Conservation (phyloP, 1,139 yeast species). For the Blastobotrys proliferans region DNA sequence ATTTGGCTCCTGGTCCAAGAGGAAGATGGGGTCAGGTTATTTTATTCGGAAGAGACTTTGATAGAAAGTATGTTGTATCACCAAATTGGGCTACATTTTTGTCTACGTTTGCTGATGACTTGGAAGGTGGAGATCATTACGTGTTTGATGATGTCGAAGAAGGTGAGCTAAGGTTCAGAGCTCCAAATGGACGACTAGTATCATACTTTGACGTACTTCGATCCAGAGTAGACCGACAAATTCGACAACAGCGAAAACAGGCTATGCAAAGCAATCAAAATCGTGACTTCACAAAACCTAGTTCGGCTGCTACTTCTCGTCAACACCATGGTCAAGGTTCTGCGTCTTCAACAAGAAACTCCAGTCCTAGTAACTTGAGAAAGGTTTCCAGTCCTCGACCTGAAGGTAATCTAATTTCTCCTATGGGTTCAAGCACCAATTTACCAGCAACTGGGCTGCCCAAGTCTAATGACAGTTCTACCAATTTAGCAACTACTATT, state of each 20-base stretch:
- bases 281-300: slow-evolving; percentile 12
- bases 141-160: slow-evolving; percentile 62
- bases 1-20: slow-evolving; percentile 73
- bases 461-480: slow-evolving; percentile 9
- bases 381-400: slow-evolving; percentile 6
- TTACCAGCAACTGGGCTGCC: slow-evolving; percentile 23
- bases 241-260: slow-evolving; percentile 22
- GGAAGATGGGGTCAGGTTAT: slow-evolving; percentile 85
- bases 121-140: slow-evolving; percentile 72
- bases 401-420: slow-evolving; percentile 18
- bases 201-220: slow-evolving; percentile 65
- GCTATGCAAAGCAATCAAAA: slow-evolving; percentile 12
- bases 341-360: slow-evolving; percentile 10
- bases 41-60: slow-evolving; percentile 85
- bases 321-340: slow-evolving; percentile 10
- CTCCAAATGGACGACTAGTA: slow-evolving; percentile 43
- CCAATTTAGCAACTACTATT: not conserved
- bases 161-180: slow-evolving; percentile 58
- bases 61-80: slow-evolving; percentile 72
- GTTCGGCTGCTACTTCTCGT: slow-evolving; percentile 10
- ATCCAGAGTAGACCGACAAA: slow-evolving; percentile 37
- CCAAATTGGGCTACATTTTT: slow-evolving; percentile 84
- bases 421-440: slow-evolving; percentile 22
- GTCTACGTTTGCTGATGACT: slow-evolving; percentile 74
- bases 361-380: slow-evolving; percentile 5